Conservation (phyloP, 1,284 basidiomycete species). For the Moesziomyces antarcticus region DNA sequence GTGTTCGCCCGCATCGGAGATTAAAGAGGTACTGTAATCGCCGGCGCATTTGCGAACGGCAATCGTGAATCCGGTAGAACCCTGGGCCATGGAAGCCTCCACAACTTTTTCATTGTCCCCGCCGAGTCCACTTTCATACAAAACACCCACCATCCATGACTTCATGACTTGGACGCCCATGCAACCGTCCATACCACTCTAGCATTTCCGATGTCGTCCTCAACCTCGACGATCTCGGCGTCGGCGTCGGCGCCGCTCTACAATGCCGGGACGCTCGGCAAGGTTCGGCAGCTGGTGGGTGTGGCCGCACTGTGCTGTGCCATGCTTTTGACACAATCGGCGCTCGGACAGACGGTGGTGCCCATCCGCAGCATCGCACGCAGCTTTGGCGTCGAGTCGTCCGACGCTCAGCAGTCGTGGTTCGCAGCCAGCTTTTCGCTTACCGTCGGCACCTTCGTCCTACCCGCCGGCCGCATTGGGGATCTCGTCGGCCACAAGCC, state of each 20-base stretch:
- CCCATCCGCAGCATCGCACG: constrained; percentile 32
- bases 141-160: no score
- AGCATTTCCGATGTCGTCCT: neutral
- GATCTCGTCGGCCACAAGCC: constrained; percentile 52
- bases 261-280: constrained; percentile 25
- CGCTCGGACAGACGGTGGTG: constrained; percentile 33
- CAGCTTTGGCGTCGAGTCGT: constrained; percentile 28
- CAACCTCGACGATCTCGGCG: constrained; percentile 1
- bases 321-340: constrained; percentile 50
- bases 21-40: constrained; percentile 8
- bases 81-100: neutral
- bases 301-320: constrained; percentile 32
- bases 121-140: no score
- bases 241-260: constrained; percentile 14
- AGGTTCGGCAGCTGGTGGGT: constrained; percentile 24
- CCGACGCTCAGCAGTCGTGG: constrained; percentile 42
- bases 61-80: neutral
- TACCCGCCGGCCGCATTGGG: constrained; percentile 53
- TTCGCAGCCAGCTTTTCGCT: constrained; percentile 54
- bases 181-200: no score
- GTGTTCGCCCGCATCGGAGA: constrained; percentile 18
- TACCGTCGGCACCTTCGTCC: constrained; percentile 57
- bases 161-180: no score
- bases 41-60: no score
- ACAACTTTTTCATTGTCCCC: neutral